Conservation (phyloP, 139 green algal genomes). For the Chlorella sp. region DNA sequence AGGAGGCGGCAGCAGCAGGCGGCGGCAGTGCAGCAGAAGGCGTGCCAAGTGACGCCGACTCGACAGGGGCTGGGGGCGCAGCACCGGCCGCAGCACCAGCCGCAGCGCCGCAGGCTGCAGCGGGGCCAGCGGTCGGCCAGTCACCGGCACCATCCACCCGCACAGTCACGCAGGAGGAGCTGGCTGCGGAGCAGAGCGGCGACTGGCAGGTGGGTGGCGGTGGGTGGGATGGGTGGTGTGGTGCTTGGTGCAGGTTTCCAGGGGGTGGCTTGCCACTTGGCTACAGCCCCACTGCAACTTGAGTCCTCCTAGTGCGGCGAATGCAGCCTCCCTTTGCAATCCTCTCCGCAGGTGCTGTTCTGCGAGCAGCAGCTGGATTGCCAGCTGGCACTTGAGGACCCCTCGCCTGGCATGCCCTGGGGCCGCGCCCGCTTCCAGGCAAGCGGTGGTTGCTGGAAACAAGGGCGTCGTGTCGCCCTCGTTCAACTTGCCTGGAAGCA, state of each 20-base stretch:
- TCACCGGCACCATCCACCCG: background rate
- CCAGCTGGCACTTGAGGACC: conserved; percentile 67
- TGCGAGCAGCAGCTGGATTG: conserved; percentile 64
- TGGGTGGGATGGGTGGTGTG: background rate
- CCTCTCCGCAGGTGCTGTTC: conserved; percentile 57
- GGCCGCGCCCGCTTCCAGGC: conserved; percentile 53
- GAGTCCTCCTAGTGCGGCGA: no score
- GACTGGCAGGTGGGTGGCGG: conserved; percentile 14
- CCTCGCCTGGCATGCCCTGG: conserved; percentile 62
- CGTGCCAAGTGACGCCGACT: background rate
- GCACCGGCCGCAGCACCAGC: background rate
- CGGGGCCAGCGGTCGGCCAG: background rate
- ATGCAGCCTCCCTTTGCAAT: no score
- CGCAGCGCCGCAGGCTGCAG: background rate
- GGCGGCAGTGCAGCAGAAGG: background rate
- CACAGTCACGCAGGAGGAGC: background rate
- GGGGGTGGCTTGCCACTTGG: no score
- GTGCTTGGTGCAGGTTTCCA: background rate
- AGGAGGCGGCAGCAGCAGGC: background rate
- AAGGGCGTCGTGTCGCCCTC: no score
- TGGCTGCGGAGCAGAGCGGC: conserved; percentile 16
- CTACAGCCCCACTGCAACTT: no score
- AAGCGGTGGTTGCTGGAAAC: background rate
- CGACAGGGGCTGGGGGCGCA: background rate
- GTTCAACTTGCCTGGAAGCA: background rate